Percentiles rank a stretch among this genome's conserved stretches.
These are phyloP conservation scores for Rhodomyrtus psidioides DNA, from an alignment of 441 rosid species.

Conservation along the genomic window DNA sequence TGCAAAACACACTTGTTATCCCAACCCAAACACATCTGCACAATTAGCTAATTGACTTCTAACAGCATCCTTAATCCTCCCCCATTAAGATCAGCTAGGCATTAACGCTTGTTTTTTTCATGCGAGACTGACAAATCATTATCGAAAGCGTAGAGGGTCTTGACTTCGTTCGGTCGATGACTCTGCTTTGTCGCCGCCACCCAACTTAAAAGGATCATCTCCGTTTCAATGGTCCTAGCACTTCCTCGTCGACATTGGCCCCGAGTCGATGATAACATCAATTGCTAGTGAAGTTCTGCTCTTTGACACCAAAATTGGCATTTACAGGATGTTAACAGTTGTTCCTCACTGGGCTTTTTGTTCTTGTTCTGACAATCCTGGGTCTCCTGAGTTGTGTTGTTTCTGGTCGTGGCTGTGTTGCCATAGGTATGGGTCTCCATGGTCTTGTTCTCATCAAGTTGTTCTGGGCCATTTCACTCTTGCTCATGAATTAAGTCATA, in stretches of 20 bases:
- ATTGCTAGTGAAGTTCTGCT: not conserved
- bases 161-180: not conserved
- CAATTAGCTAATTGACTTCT: not conserved
- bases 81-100: not conserved
- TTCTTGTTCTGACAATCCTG: not conserved
- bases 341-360: not conserved
- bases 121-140: not conserved
- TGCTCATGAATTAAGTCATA: not conserved
- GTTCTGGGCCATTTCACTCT: not conserved
- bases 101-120: not conserved
- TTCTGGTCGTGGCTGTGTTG: not conserved
- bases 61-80: not conserved
- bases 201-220: not conserved
- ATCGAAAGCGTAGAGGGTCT: not conserved
- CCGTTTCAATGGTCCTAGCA: not conserved
- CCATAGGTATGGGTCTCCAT: not conserved
- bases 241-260: not conserved
- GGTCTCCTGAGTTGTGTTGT: not conserved
- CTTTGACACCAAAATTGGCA: not conserved
- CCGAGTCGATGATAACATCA: not conserved
- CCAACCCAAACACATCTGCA: not conserved
- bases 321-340: not conserved
- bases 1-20: not conserved
- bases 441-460: not conserved
- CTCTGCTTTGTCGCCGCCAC: not conserved